A percentile compares a stretch with the other conserved stretches of the same genome.
phyloP scores from a whole-genome alignment of 2,329 filamentous ascomycete species.

The Pseudomassariella vexata region DNA sequence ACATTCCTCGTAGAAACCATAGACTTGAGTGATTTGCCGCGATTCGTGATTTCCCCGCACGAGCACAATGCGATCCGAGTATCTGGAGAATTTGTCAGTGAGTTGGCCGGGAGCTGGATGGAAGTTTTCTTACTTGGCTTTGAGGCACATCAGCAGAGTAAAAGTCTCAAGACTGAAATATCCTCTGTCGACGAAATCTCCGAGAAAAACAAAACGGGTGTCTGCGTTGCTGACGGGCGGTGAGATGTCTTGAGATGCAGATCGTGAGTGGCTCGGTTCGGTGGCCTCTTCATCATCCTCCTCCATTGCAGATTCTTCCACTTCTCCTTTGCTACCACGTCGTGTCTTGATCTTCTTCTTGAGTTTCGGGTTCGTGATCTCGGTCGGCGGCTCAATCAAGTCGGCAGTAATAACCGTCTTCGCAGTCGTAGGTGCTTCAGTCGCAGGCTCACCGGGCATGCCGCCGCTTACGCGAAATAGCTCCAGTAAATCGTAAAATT shows the following conservation, averaged over 20 bases:
- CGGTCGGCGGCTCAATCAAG: conserved; percentile 84
- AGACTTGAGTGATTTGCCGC: conserved; percentile 94
- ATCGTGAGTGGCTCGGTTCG: conserved; percentile 26
- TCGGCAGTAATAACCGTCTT: conserved; percentile 79
- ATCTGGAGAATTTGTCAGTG: conserved; percentile 58
- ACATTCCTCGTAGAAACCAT: conserved; percentile 98
- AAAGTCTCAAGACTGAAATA: conserved; percentile 99
- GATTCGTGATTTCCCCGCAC: conserved; percentile 98
- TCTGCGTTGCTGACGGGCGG: conserved; percentile 31
- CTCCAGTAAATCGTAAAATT: conserved; percentile 97
- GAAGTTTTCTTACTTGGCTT: conserved; percentile 57
- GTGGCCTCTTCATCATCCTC: conserved; percentile 39
- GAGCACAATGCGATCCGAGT: conserved; percentile 89
- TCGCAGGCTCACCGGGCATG: conserved; percentile 80
- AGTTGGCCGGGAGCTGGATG: conserved; percentile 7
- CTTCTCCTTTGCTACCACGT: conserved; percentile 43
- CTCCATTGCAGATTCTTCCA: conserved; percentile 40
- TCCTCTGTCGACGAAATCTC: conserved; percentile 95
- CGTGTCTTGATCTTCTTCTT: conserved; percentile 74
- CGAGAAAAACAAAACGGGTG: conserved; percentile 57
- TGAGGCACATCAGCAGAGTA: conserved; percentile 91
- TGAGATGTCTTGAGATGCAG: conserved; percentile 18
- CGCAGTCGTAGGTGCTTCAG: conserved; percentile 61
- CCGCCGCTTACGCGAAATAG: conserved; percentile 94
- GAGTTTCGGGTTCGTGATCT: conserved; percentile 82